phyloP scores from a whole-genome alignment of 352 stramenopile species.

The Globisporangium cederbergense region DNA sequence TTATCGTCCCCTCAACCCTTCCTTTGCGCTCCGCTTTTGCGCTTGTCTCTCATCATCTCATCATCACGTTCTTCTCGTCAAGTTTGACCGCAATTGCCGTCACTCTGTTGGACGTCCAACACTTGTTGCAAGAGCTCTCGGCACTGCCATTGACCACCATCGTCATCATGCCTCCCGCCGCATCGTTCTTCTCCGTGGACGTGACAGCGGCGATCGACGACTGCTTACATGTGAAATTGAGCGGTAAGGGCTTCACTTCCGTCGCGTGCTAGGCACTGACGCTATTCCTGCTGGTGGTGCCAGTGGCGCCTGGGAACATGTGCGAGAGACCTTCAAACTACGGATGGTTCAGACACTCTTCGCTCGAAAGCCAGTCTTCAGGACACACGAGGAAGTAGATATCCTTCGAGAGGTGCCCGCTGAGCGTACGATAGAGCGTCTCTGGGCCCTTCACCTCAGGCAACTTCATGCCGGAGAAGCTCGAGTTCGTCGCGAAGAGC shows the following conservation, averaged over 20 bases:
- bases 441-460: conserved; percentile 89
- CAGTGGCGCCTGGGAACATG: not conserved
- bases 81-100: conserved; percentile 4
- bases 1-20: conserved; percentile 36
- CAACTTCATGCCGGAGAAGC: conserved; percentile 92
- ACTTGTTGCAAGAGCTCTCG: conserved; percentile 38
- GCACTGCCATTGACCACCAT: conserved; percentile 18
- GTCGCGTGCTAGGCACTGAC: conserved; percentile 8
- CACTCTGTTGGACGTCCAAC: conserved; percentile 30
- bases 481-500: conserved; percentile 88
- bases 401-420: conserved; percentile 75
- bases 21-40: conserved; percentile 31
- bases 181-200: conserved; percentile 19
- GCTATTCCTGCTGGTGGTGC: conserved; percentile 1
- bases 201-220: conserved; percentile 10
- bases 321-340: conserved; percentile 84
- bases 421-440: conserved; percentile 89
- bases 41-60: conserved; percentile 30
- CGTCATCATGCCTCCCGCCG: conserved; percentile 16
- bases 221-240: conserved; percentile 28
- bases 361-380: conserved; percentile 65
- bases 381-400: conserved; percentile 83
- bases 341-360: conserved; percentile 78
- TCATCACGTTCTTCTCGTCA: conserved; percentile 36
- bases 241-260: conserved; percentile 30